These are phyloP conservation scores for Fermentozyma sake DNA, from an alignment of 1,139 yeast species.

Conservation along the genomic window DNA sequence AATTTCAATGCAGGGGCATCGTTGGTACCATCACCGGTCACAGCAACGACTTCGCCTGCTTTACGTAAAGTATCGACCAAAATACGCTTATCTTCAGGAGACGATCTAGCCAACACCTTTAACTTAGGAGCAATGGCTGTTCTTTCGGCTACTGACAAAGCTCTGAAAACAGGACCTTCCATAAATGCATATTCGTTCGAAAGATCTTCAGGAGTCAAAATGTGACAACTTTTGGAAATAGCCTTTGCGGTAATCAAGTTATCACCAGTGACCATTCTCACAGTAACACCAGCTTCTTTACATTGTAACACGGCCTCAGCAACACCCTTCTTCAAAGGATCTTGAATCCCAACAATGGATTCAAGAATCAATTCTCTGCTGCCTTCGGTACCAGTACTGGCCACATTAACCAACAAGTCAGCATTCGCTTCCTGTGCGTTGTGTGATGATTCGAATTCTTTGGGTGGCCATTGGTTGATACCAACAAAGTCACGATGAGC, in stretches of 20 bases:
- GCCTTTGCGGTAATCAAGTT: constrained; percentile 87
- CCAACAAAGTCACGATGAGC: constrained; percentile 68
- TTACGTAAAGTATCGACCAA: constrained; percentile 78
- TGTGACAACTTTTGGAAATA: constrained; percentile 82
- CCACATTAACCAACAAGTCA: constrained; percentile 32
- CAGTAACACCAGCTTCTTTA: constrained; percentile 86
- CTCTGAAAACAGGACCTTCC: constrained; percentile 92
- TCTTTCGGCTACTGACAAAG: constrained; percentile 57
- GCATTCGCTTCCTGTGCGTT: constrained; percentile 44
- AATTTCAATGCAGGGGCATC: constrained; percentile 92
- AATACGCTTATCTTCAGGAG: constrained; percentile 90
- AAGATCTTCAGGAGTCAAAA: constrained; percentile 51
- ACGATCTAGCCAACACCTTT: constrained; percentile 86
- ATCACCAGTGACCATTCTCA: constrained; percentile 98
- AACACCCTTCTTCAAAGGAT: constrained; percentile 91
- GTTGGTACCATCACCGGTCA: constrained; percentile 97
- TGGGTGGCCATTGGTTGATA: constrained; percentile 61
- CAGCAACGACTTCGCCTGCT: constrained; percentile 93
- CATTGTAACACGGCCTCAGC: constrained; percentile 82
- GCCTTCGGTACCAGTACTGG: constrained; percentile 13
- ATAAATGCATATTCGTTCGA: constrained; percentile 60
- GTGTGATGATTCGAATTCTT: constrained; percentile 25
- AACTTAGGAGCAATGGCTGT: constrained; percentile 60
- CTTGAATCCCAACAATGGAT: constrained; percentile 86
- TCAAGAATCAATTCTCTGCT: constrained; percentile 46